Evolutionary conservation across 225 moss, liverwort and hornwort species (phyloP).

Genomic region (Sphagnum tenellum): DNA sequence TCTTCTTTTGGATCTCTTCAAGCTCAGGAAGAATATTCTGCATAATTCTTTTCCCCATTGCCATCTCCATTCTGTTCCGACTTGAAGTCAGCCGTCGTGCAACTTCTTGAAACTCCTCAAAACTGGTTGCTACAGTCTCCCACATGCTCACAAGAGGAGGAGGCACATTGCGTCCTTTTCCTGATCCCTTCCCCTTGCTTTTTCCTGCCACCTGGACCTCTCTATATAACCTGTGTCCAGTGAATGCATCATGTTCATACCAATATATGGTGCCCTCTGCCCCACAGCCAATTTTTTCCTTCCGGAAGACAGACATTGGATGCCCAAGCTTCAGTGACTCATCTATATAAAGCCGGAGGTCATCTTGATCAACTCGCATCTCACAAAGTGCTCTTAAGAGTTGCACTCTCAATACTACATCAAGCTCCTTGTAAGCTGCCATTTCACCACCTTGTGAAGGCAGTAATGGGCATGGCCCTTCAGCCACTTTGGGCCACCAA

Average conservation of each 20-base stretch:
- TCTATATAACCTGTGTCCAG: conserved; percentile 85
- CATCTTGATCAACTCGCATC: conserved; percentile 91
- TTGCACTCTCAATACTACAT: conserved; percentile 56
- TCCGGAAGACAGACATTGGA: conserved; percentile 46
- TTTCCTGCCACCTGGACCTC: conserved; percentile 47
- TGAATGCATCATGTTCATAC: conserved; percentile 66
- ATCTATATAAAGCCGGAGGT: conserved; percentile 64
- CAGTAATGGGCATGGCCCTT: conserved; percentile 71
- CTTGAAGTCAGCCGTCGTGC: conserved; percentile 61
- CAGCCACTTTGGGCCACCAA: conserved; percentile 93
- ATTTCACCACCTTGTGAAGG: conserved; percentile 77
- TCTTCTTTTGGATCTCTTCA: conserved; percentile 90
- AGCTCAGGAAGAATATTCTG: conserved; percentile 65
- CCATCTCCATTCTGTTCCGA: conserved; percentile 61
- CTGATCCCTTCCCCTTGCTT: conserved; percentile 55
- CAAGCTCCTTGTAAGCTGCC: conserved; percentile 59
- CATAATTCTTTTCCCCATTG: conserved; percentile 70
- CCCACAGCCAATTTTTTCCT: conserved; percentile 71
- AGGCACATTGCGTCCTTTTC: conserved; percentile 65
- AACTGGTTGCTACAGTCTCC: conserved; percentile 89
- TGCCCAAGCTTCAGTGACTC: conserved; percentile 65
- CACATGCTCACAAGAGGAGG: conserved; percentile 59
- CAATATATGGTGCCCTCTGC: conserved; percentile 86
- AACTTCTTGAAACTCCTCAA: conserved; percentile 83
- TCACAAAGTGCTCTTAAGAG: conserved; percentile 88